A percentile compares a stretch with the other conserved stretches of the same genome.
Conservation (phyloP, 305 asterid species). For the Solanum chacoense region DNA sequence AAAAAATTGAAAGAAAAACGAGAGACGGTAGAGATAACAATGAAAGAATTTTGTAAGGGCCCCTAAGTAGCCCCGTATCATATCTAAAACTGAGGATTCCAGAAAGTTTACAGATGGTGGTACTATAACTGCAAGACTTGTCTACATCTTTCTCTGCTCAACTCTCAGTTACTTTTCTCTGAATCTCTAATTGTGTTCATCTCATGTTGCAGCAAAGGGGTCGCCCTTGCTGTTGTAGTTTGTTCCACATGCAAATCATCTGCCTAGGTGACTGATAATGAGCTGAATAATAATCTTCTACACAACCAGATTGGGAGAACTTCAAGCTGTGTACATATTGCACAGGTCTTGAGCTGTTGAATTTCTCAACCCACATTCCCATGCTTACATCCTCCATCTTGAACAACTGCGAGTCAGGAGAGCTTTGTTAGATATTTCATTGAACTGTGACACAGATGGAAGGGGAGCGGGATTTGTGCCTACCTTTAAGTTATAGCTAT, state of each 20-base stretch:
- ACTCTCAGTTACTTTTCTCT: not conserved
- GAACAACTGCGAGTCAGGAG: constrained; percentile 42
- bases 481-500: constrained; percentile 52
- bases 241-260: constrained; percentile 89
- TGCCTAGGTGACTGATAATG: constrained; percentile 95
- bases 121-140: constrained; percentile 42
- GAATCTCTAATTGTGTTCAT: constrained; percentile 19
- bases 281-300: constrained; percentile 70
- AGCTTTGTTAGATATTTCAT: not conserved
- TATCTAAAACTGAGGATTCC: constrained; percentile 6
- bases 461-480: not conserved
- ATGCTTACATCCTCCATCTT: constrained; percentile 91
- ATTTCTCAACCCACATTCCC: constrained; percentile 91
- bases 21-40: not conserved
- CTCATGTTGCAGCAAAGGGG: constrained; percentile 90
- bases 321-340: constrained; percentile 80
- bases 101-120: constrained; percentile 27
- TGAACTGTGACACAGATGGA: not conserved
- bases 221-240: constrained; percentile 40
- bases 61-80: constrained; percentile 13
- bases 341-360: constrained; percentile 44
- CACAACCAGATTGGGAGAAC: constrained; percentile 90
- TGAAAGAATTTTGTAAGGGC: not conserved
- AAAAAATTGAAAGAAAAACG: not conserved
- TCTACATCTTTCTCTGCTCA: not conserved